phyloP scores from a whole-genome alignment of 495 filamentous ascomycete genomes.

The Tuber aestivum region DNA sequence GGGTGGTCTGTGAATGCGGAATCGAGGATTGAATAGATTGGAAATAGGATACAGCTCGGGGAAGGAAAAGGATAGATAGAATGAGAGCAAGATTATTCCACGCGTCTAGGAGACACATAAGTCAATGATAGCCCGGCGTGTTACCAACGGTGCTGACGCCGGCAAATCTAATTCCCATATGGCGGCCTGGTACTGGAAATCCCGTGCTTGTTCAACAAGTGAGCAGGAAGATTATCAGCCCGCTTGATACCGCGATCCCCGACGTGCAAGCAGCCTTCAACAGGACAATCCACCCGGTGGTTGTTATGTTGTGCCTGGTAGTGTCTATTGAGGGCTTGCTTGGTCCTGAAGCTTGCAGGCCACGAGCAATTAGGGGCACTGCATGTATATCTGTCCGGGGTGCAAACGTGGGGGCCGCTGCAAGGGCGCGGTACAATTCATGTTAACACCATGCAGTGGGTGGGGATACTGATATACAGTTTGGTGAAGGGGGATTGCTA shows the following conservation, averaged over 20 bases:
- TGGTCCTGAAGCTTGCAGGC: background rate
- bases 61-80: background rate
- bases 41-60: background rate
- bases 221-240: background rate
- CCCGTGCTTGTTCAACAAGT: background rate
- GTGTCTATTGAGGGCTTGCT: background rate
- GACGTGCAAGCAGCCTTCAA: background rate
- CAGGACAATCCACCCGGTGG: background rate
- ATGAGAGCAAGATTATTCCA: background rate
- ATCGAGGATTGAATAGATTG: background rate
- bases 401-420: background rate
- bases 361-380: background rate
- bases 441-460: background rate
- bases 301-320: background rate
- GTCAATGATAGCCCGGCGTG: background rate
- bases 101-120: background rate
- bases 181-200: background rate
- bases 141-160: background rate
- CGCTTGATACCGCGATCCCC: background rate
- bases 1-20: background rate
- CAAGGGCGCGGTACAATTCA: background rate
- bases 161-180: background rate
- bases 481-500: background rate
- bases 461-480: accelerated
- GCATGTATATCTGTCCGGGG: background rate